A percentile compares a stretch with the other conserved stretches of the same genome.
phyloP scores from a whole-genome alignment of 257 asterid genomes.

The Solanum ahanhuiri region DNA sequence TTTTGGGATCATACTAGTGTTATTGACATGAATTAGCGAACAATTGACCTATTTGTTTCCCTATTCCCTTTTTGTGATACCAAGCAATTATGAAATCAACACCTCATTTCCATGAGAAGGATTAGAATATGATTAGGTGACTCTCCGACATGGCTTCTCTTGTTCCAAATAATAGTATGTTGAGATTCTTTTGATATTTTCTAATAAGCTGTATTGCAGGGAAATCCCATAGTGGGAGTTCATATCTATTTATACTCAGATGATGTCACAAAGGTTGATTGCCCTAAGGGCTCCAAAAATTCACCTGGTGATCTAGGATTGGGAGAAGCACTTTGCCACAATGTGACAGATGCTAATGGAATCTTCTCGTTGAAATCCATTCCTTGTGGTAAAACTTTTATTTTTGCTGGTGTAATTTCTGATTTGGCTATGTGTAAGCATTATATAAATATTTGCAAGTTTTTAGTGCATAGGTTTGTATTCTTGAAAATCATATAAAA shows the following conservation, averaged over 20 bases:
- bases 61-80: not conserved
- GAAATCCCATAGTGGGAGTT: slow-evolving; percentile 93
- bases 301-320: slow-evolving; percentile 47
- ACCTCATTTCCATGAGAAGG: not conserved
- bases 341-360: slow-evolving; percentile 88
- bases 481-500: not conserved
- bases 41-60: not conserved
- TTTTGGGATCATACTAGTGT: not conserved
- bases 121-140: not conserved
- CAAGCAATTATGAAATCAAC: not conserved
- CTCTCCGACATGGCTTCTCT: not conserved
- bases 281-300: slow-evolving; percentile 63
- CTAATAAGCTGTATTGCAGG: slow-evolving; percentile 35
- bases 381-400: slow-evolving; percentile 69
- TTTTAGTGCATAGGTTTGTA: not conserved
- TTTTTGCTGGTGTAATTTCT: not conserved
- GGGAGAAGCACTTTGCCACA: slow-evolving; percentile 83
- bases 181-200: not conserved
- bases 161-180: not conserved
- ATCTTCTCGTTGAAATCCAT: slow-evolving; percentile 61
- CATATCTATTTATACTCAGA: slow-evolving; percentile 85
- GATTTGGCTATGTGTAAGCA: not conserved
- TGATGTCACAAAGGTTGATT: slow-evolving; percentile 61
- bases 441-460: not conserved
- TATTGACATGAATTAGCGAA: not conserved